These are phyloP conservation scores for Moesziomyces parantarcticus DNA, from an alignment of 1,284 basidiomycete genomes.

Conservation along the genomic window DNA sequence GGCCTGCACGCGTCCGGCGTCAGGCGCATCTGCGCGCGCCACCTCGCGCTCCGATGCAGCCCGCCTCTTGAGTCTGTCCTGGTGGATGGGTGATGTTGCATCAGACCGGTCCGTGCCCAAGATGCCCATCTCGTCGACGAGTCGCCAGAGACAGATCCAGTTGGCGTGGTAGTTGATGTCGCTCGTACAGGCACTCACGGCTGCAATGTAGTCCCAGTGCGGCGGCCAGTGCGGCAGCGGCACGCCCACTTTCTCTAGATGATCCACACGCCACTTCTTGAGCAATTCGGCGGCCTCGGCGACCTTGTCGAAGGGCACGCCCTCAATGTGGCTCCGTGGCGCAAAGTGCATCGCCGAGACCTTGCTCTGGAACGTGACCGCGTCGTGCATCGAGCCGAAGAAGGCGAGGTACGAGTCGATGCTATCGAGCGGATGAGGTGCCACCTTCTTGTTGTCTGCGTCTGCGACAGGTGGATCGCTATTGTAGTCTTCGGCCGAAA, in stretches of 20 bases:
- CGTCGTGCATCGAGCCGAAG: conserved; percentile 32
- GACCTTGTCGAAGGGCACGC: conserved; percentile 78
- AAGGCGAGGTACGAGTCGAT: conserved; percentile 41
- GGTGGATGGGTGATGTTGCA: conserved; percentile 37
- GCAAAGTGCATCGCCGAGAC: conserved; percentile 83
- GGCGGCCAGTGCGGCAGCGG: conserved; percentile 77
- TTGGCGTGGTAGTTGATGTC: conserved; percentile 88
- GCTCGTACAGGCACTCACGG: conserved; percentile 79
- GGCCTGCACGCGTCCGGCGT: conserved; percentile 45
- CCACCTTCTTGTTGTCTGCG: conserved; percentile 33
- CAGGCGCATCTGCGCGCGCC: conserved; percentile 24
- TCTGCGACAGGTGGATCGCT: conserved; percentile 36
- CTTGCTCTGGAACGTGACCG: conserved; percentile 75
- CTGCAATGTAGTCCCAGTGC: conserved; percentile 89
- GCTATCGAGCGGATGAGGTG: conserved; percentile 28
- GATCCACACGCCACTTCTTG: conserved; percentile 79
- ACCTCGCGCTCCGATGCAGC: background rate
- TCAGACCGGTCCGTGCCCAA: conserved; percentile 40
- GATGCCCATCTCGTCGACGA: conserved; percentile 82
- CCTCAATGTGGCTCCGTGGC: conserved; percentile 78
- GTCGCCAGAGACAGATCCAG: conserved; percentile 73
- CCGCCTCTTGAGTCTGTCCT: conserved; percentile 22
- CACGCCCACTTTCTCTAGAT: conserved; percentile 82
- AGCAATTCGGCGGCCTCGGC: conserved; percentile 75
- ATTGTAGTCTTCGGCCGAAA: conserved; percentile 70